A percentile compares a stretch with the other conserved stretches of the same genome.
phyloP scores from a whole-genome alignment of 176 grass and related monocot genomes.

The Leersia perrieri region DNA sequence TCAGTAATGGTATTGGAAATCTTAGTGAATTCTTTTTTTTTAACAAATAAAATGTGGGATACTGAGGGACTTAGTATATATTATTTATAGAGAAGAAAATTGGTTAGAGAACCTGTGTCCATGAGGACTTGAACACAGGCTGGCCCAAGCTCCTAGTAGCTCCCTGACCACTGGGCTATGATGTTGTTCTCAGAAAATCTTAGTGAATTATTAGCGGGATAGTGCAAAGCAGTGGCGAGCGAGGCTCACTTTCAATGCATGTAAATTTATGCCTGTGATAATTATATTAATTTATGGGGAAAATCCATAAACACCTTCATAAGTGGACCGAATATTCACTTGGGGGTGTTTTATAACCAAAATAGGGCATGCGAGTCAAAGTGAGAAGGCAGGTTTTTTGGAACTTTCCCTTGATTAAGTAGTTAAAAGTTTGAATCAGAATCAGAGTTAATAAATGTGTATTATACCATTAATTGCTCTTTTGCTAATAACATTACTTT shows the following conservation, averaged over 20 bases:
- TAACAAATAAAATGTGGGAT: background rate
- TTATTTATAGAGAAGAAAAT: background rate
- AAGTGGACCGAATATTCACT: background rate
- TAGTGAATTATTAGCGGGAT: background rate
- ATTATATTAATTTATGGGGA: background rate
- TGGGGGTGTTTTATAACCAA: background rate
- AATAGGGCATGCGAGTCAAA: background rate
- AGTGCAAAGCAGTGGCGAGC: background rate
- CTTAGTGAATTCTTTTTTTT: background rate
- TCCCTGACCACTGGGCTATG: background rate
- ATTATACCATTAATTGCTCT: conserved; percentile 1
- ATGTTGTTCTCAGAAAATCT: background rate
- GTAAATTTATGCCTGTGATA: background rate
- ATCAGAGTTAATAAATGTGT: background rate
- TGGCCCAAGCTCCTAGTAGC: background rate
- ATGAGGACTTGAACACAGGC: background rate
- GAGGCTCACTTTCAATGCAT: background rate
- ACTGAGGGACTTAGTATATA: background rate
- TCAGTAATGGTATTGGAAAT: conserved; percentile 13
- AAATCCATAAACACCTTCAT: background rate
- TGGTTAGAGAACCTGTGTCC: background rate
- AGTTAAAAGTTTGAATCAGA: background rate
- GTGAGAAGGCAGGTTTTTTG: background rate
- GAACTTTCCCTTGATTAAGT: background rate
- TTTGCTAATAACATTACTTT: conserved; percentile 20